Evolutionary conservation across 148 eudicot genomes (phyloP).

Genomic region (Silene conica): DNA sequence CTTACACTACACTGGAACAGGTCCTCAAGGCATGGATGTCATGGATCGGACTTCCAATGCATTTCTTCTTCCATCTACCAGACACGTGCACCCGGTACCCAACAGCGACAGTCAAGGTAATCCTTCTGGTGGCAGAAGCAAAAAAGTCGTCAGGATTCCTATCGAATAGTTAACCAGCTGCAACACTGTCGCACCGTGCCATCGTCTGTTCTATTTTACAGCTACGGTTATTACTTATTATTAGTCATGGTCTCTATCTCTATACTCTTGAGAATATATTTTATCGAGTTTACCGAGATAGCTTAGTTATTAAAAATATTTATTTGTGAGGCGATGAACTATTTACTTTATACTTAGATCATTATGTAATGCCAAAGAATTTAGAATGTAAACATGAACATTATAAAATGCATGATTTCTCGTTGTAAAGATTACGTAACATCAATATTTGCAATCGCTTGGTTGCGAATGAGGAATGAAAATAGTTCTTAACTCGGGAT

Average conservation of each 20-base stretch:
- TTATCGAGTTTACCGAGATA: background rate
- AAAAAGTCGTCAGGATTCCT: slow-evolving; percentile 53
- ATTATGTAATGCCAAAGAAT: no score
- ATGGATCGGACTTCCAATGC: slow-evolving; percentile 9
- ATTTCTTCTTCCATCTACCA: slow-evolving; percentile 27
- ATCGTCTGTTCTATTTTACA: background rate
- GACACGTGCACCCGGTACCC: slow-evolving; percentile 10
- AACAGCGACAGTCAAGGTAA: slow-evolving; percentile 6
- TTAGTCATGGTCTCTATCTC: background rate
- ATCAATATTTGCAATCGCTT: no score
- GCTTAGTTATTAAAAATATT: no score
- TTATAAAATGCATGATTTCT: no score
- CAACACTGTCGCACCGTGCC: background rate
- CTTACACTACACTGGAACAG: slow-evolving; percentile 17
- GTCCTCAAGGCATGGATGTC: slow-evolving; percentile 21
- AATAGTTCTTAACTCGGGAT: no score
- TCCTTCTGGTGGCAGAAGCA: slow-evolving; percentile 32
- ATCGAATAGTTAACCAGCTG: slow-evolving; percentile 34
- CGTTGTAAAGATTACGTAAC: no score
- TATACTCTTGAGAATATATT: background rate
- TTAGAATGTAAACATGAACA: no score
- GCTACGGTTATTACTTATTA: no score
- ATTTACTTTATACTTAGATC: no score
- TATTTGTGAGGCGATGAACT: no score
- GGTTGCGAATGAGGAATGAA: no score